A percentile compares a stretch with the other conserved stretches of the same genome.
These are phyloP conservation scores for Trifolium repens DNA, from an alignment of 306 rosid species.

Conservation along the genomic window DNA sequence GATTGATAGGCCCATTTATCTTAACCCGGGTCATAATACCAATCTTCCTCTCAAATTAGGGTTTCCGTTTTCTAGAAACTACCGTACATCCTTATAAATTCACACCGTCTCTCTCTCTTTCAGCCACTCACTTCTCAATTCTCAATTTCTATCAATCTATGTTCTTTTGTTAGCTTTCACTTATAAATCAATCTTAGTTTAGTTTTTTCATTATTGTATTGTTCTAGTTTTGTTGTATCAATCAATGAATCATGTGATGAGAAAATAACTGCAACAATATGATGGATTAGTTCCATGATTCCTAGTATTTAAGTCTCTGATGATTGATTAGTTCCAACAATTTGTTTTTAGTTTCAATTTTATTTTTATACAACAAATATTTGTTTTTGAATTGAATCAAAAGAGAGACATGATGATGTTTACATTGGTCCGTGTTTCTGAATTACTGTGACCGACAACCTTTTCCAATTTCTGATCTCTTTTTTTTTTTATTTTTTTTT, in stretches of 20 bases:
- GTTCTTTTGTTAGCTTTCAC: too few species aligned
- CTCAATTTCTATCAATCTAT: too few species aligned
- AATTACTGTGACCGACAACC: conserved; percentile 64
- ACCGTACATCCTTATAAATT: not conserved
- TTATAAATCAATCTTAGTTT: not conserved
- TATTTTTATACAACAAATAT: too few species aligned
- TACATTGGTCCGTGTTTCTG: conserved; percentile 83
- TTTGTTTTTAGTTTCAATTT: too few species aligned
- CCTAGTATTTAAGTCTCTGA: conserved; percentile 89
- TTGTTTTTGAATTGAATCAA: not conserved
- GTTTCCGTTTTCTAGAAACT: conserved; percentile 8
- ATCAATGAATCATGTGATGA: conserved; percentile 68
- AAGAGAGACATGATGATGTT: conserved; percentile 62
- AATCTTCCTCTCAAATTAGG: not conserved
- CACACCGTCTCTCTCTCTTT: not conserved
- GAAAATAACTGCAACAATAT: conserved; percentile 84
- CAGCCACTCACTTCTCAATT: not conserved
- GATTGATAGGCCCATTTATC: not conserved
- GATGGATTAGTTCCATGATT: conserved; percentile 80
- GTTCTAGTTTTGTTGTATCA: not conserved
- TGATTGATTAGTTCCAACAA: conserved; percentile 33
- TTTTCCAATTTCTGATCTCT: conserved; percentile 66
- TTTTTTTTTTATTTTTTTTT: too few species aligned
- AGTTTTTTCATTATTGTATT: too few species aligned
- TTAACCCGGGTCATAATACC: not conserved